Evolutionary conservation across 2,329 filamentous ascomycete genomes (phyloP).

Genomic region (Neofusicoccum ribis): DNA sequence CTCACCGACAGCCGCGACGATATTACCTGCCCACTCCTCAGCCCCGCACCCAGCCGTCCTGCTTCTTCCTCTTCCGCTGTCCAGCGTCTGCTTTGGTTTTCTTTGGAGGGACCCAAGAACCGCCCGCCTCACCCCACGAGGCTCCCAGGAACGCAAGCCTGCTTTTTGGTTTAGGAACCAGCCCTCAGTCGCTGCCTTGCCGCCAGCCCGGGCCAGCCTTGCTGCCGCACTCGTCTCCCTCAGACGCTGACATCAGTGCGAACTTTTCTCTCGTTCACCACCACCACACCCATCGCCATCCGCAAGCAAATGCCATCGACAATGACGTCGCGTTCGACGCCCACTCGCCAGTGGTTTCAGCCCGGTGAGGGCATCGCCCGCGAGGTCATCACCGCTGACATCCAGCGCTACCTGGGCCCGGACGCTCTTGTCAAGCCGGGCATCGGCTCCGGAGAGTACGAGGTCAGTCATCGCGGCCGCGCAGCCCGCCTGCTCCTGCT

Average conservation of each 20-base stretch:
- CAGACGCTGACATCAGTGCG: slow-evolving; percentile 34
- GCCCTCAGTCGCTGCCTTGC: background rate
- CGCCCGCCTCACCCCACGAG: slow-evolving; percentile 19
- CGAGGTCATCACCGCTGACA: slow-evolving; percentile 55
- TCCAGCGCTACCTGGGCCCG: slow-evolving; percentile 52
- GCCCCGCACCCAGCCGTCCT: slow-evolving; percentile 6
- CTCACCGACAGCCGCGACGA: slow-evolving; percentile 17
- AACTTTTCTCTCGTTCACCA: slow-evolving; percentile 30
- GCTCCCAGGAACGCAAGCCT: slow-evolving; percentile 9
- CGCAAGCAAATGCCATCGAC: slow-evolving; percentile 25
- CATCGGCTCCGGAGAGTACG: slow-evolving; percentile 45
- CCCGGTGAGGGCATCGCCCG: slow-evolving; percentile 52
- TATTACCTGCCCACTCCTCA: slow-evolving; percentile 18
- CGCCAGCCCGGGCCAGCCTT: slow-evolving; percentile 16
- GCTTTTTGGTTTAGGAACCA: background rate
- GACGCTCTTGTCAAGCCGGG: slow-evolving; percentile 53
- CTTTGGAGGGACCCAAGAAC: slow-evolving; percentile 3
- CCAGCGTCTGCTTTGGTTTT: background rate
- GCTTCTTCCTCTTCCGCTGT: background rate
- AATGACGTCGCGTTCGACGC: slow-evolving; percentile 26
- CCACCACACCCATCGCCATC: slow-evolving; percentile 23
- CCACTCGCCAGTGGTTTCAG: slow-evolving; percentile 50
- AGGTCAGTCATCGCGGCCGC: slow-evolving; percentile 35
- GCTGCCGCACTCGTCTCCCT: slow-evolving; percentile 35
- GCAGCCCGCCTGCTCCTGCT: background rate